Evolutionary conservation across 2,329 filamentous ascomycete genomes (phyloP), one percentile per base, ranked within the genome.

Genomic region (Phaeophleospora eucalypticola): DNA sequence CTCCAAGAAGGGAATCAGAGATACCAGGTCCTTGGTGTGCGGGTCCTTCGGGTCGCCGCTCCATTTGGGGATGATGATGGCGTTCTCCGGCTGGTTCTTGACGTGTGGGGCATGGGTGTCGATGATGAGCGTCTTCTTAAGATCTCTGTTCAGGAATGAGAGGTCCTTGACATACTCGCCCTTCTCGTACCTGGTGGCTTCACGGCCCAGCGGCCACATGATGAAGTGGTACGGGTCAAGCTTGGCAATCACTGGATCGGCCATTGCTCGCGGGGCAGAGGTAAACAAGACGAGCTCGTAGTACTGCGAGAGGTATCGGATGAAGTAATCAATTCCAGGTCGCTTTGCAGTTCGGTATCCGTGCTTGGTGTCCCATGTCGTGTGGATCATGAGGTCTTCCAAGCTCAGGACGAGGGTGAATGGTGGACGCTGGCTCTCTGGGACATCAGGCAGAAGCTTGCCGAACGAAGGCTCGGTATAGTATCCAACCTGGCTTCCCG

Each of bases 91-190:
- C 65, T 98, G 93, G 55, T 86, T 81, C 60, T 87, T 85, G 51
- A 91, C 87, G 62, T 96, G 89, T 34, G 80, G 74, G 33, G 84
- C 72, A 55, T 94, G 84, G 39, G 89, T 95, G 67, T 98, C 93
- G 62, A 98, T 80, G 59, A 98, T 83, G 65, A 98, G 89, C 40
- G 95, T 89, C 73, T 97, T 97, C 57, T 87, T 93, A 27, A 96
- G 79, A 63, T 95, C 89, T 49, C 93, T 87, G 75, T 98, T 98
- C 40, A 98, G 82, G 71, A 95, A 97, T 2, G 89, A 89, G n/a
- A 98, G 82, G 65, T 98, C 93, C 88, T 98, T 98, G 71, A 98
- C 81, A 63, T 97, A 90, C 71, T 96, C 87, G 55, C 93, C 93
- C 55, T 95, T 86, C 71, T 96, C 86, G 68, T 95, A 98, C 62